Percentiles rank a stretch among this genome's conserved stretches.
phyloP scores from a whole-genome alignment of 75 land plant species.

The Pinus taeda region DNA sequence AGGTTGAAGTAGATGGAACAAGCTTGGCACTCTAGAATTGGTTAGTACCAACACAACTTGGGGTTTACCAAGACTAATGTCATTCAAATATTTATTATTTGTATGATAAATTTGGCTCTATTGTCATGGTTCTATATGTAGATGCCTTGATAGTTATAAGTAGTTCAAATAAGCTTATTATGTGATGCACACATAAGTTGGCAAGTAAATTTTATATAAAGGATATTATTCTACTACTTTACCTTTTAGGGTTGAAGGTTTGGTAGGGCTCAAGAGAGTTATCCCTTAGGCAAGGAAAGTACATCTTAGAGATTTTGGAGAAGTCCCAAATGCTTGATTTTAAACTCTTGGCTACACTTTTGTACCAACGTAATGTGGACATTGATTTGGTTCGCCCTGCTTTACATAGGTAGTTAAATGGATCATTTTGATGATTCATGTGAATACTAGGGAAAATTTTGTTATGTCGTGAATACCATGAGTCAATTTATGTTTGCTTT shows the following conservation, averaged over 20 bases:
- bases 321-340: too few relatives aligned
- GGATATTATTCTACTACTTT: background rate
- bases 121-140: background rate
- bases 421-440: too few relatives aligned
- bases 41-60: background rate
- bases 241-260: background rate
- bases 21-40: too few relatives aligned
- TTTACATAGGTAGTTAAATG: too few relatives aligned
- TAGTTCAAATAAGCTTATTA: background rate
- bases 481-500: too few relatives aligned
- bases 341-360: too few relatives aligned
- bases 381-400: too few relatives aligned
- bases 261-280: background rate
- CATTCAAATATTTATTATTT: background rate
- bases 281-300: background rate
- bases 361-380: too few relatives aligned
- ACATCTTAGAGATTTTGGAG: background rate
- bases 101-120: background rate
- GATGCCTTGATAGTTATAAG: background rate
- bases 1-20: too few relatives aligned
- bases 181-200: background rate
- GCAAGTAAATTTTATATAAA: background rate
- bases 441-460: too few relatives aligned
- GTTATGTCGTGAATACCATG: too few relatives aligned
- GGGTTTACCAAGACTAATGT: background rate